A percentile compares a stretch with the other conserved stretches of the same genome.
phyloP scores from a whole-genome alignment of 805 yeast species.

The Ogataea kodamae region DNA sequence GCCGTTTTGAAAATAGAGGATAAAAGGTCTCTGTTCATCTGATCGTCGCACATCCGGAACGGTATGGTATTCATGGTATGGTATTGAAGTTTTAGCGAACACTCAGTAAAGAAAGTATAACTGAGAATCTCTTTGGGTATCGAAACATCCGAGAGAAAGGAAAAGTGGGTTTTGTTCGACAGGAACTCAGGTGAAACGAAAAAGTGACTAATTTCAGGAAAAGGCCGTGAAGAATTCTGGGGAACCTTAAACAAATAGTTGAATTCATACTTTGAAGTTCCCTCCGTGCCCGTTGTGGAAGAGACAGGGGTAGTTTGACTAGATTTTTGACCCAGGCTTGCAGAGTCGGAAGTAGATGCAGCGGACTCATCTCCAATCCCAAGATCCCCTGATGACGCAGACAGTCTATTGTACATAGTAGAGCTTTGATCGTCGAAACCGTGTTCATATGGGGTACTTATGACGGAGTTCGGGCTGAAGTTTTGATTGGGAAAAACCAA shows the following conservation, averaged over 20 bases:
- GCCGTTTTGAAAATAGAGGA: constrained; percentile 9
- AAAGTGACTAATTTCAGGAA: background rate
- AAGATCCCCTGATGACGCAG: too few relatives aligned
- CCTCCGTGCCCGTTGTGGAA: constrained; percentile 8
- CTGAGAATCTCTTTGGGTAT: constrained; percentile 14
- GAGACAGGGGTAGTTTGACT: constrained; percentile 9
- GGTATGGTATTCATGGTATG: constrained; percentile 21
- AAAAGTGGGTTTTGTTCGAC: constrained; percentile 19
- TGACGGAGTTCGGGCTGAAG: too few relatives aligned
- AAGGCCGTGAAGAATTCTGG: background rate
- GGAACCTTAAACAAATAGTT: constrained; percentile 1
- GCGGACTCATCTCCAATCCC: constrained; percentile 1
- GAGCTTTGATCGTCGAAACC: too few relatives aligned
- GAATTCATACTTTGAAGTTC: constrained; percentile 1
- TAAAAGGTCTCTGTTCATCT: constrained; percentile 14
- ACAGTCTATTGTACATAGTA: too few relatives aligned
- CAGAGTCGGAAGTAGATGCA: constrained; percentile 4
- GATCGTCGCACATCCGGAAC: constrained; percentile 17
- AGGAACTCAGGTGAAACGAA: constrained; percentile 18
- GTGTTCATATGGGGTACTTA: too few relatives aligned
- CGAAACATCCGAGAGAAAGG: constrained; percentile 9
- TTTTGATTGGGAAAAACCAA: too few relatives aligned
- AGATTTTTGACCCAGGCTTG: constrained; percentile 4
- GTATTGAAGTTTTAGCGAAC: constrained; percentile 14
- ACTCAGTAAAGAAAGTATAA: constrained; percentile 20